These are phyloP conservation scores for Pyrus bretschneideri DNA, from an alignment of 306 rosid species.

Conservation along the genomic window DNA sequence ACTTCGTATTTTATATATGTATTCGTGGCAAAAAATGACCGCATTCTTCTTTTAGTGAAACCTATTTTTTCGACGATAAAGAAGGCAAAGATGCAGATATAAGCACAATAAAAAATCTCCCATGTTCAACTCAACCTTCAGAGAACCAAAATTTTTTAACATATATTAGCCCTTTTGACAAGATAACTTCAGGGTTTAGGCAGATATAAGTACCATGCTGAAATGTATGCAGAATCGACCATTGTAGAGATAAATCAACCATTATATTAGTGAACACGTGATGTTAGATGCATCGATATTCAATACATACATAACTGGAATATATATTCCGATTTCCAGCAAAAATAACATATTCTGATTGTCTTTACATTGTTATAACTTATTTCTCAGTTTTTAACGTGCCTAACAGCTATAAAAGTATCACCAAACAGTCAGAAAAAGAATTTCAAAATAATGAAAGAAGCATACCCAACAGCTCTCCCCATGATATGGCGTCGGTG, in stretches of 20 bases:
- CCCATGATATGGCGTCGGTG: constrained; percentile 61
- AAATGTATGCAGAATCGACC: not conserved
- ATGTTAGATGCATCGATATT: not conserved
- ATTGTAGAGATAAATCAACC: not conserved
- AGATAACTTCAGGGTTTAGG: not conserved
- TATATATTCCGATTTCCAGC: too few species aligned
- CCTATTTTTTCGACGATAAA: not conserved
- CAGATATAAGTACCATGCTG: not conserved
- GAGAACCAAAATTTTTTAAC: not conserved
- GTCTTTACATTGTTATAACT: not conserved
- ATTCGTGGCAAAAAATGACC: not conserved
- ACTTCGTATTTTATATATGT: not conserved
- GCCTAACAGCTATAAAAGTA: not conserved
- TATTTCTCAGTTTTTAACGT: not conserved
- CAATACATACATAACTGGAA: too few species aligned
- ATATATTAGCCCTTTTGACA: not conserved
- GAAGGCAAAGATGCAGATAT: not conserved
- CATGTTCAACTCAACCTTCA: not conserved
- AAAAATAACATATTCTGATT: too few species aligned
- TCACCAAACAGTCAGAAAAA: not conserved
- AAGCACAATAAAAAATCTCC: not conserved
- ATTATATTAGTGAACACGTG: not conserved
- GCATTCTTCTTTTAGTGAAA: not conserved
- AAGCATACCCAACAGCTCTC: constrained; percentile 61
- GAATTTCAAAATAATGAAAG: not conserved